Evolutionary conservation across 73 alveolate species (phyloP).

Genomic region (Diophrys sp.): DNA sequence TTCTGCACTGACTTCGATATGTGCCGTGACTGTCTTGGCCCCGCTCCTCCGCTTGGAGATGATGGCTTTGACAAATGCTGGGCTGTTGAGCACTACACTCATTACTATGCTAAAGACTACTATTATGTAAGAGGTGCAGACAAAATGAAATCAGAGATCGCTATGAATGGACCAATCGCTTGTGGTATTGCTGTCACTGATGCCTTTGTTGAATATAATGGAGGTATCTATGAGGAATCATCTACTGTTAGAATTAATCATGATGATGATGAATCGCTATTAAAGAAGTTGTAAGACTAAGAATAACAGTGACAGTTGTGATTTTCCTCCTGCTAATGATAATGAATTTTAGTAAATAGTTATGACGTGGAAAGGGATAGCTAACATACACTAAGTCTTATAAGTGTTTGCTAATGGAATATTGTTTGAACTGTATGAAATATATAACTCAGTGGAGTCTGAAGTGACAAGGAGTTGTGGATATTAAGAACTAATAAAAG

Average conservation of each 20-base stretch:
- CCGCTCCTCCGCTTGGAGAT: slow-evolving; percentile 52
- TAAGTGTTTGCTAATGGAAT: too few species aligned
- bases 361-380: too few species aligned
- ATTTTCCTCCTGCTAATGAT: too few species aligned
- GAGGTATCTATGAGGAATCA: slow-evolving; percentile 45
- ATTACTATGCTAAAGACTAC: slow-evolving; percentile 58
- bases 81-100: slow-evolving; percentile 69
- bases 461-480: too few species aligned
- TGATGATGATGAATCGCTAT: too few species aligned
- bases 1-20: slow-evolving; percentile 69
- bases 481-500: too few species aligned
- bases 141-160: slow-evolving; percentile 75
- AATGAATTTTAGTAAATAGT: too few species aligned
- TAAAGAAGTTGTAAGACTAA: too few species aligned
- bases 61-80: slow-evolving; percentile 63
- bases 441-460: too few species aligned
- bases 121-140: slow-evolving; percentile 54
- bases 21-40: slow-evolving; percentile 62
- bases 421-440: too few species aligned
- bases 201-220: slow-evolving; percentile 39
- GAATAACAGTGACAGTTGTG: too few species aligned
- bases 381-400: too few species aligned
- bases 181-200: slow-evolving; percentile 72
- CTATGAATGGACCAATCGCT: slow-evolving; percentile 72
- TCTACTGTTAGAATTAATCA: slow-evolving; percentile 10